Conservation (phyloP, 2,329 filamentous ascomycete genomes). For the Chaetomium sp. region DNA sequence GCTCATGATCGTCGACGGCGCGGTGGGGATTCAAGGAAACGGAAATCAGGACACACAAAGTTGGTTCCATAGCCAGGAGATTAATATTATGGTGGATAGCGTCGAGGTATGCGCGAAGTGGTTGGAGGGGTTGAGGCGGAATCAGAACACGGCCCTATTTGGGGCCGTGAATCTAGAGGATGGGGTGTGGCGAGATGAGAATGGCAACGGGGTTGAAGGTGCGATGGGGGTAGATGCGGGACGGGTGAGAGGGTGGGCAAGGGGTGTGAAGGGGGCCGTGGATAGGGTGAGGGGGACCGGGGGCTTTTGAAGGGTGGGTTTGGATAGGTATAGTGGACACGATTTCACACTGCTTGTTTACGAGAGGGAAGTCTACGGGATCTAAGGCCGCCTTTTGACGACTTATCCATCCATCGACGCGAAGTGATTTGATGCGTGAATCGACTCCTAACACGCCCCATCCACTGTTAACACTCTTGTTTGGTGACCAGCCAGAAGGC, state of each 20-base stretch:
- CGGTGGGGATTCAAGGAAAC: conserved; percentile 64
- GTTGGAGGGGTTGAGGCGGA: conserved; percentile 46
- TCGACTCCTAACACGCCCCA: too few species aligned
- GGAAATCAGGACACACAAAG: conserved; percentile 77
- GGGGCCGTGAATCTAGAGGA: conserved; percentile 47
- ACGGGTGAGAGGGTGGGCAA: conserved; percentile 47
- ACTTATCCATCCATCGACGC: too few species aligned
- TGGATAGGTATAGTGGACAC: neutral
- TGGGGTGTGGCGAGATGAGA: conserved; percentile 55
- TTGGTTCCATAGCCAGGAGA: conserved; percentile 72
- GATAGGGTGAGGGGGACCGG: conserved; percentile 10
- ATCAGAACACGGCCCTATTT: conserved; percentile 58
- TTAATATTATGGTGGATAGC: conserved; percentile 70
- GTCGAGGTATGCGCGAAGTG: conserved; percentile 53
- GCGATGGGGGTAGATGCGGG: conserved; percentile 49
- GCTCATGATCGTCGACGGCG: conserved; percentile 64
- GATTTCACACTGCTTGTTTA: too few species aligned
- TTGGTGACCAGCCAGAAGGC: too few species aligned
- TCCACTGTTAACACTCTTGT: too few species aligned
- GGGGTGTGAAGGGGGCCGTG: conserved; percentile 46
- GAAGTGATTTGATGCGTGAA: too few species aligned
- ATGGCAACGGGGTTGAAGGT: conserved; percentile 42
- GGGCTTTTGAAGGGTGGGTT: conserved; percentile 1
- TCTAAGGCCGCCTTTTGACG: too few species aligned
- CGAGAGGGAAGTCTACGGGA: too few species aligned